Conservation (phyloP, 495 filamentous ascomycete species). For the Pseudotulostoma volvatum region DNA sequence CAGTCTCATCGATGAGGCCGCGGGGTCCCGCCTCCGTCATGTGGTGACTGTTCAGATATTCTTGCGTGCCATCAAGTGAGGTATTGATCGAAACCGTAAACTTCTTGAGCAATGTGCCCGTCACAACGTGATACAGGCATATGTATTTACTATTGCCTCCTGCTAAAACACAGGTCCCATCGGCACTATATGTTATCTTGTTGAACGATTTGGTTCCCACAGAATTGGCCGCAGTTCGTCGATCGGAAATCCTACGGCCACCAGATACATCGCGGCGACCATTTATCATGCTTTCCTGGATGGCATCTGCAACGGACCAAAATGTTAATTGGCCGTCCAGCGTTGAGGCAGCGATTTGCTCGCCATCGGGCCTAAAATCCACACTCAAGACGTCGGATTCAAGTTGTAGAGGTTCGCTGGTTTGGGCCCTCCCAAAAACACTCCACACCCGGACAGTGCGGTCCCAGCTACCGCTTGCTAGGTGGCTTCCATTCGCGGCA, state of each 20-base stretch:
- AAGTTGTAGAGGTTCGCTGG: conserved; percentile 80
- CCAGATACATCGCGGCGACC: conserved; percentile 85
- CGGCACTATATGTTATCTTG: conserved; percentile 74
- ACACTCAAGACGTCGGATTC: conserved; percentile 80
- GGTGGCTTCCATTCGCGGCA: conserved; percentile 60
- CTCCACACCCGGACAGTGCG: conserved; percentile 88
- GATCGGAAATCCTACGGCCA: conserved; percentile 71
- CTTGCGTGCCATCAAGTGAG: conserved; percentile 86
- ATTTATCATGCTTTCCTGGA: conserved; percentile 67
- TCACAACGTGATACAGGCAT: conserved; percentile 80
- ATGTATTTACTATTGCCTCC: conserved; percentile 95
- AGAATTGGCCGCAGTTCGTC: conserved; percentile 77
- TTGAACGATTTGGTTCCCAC: conserved; percentile 80
- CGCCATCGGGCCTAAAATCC: conserved; percentile 75
- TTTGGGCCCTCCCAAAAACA: conserved; percentile 84
- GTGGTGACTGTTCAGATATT: conserved; percentile 81
- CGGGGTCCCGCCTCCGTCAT: conserved; percentile 81
- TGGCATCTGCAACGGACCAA: conserved; percentile 79
- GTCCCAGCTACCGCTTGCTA: conserved; percentile 92
- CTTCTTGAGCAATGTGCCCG: conserved; percentile 81
- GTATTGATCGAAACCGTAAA: conserved; percentile 89
- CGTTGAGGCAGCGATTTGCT: conserved; percentile 79
- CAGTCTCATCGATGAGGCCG: conserved; percentile 67
- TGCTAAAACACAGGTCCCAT: conserved; percentile 78
- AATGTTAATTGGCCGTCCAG: conserved; percentile 89